Conservation (phyloP, 192 early-diverging fungal species). For the Backusella liffmaniae region DNA sequence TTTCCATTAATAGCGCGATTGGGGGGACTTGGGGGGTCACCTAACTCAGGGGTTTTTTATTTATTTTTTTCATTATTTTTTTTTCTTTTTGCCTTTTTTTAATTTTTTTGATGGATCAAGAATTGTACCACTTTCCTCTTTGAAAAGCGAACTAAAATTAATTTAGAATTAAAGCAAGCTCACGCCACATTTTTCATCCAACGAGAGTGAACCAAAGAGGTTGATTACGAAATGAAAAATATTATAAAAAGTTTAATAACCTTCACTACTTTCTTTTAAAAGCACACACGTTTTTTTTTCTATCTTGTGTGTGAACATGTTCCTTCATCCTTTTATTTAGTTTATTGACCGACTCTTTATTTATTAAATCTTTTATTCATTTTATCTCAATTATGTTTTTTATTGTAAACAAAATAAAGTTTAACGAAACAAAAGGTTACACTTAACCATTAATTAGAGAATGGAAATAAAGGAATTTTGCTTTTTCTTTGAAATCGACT, state of each 20-base stretch:
- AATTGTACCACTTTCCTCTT: neutral
- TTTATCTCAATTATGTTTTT: neutral
- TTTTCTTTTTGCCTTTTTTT: neutral
- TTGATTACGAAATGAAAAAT: constrained; percentile 4
- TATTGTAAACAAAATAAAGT: neutral
- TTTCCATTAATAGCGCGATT: constrained; percentile 7
- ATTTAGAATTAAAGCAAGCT: constrained; percentile 13
- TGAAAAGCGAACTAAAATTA: neutral
- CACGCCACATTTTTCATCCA: constrained; percentile 19
- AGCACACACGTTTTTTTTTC: neutral
- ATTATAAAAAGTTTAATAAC: neutral
- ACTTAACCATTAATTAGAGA: neutral
- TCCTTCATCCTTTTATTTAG: neutral
- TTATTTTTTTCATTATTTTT: neutral
- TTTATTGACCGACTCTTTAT: neutral
- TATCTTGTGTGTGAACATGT: neutral
- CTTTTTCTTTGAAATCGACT: neutral
- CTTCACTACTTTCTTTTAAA: neutral
- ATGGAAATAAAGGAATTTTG: neutral
- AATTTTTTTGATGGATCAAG: constrained; percentile 11
- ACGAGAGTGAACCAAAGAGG: neutral
- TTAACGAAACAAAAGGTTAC: neutral
- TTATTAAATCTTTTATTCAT: neutral
- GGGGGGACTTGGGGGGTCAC: neutral
- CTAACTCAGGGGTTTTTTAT: neutral